phyloP scores from a whole-genome alignment of 441 rosid species.

The Populus hybrid region DNA sequence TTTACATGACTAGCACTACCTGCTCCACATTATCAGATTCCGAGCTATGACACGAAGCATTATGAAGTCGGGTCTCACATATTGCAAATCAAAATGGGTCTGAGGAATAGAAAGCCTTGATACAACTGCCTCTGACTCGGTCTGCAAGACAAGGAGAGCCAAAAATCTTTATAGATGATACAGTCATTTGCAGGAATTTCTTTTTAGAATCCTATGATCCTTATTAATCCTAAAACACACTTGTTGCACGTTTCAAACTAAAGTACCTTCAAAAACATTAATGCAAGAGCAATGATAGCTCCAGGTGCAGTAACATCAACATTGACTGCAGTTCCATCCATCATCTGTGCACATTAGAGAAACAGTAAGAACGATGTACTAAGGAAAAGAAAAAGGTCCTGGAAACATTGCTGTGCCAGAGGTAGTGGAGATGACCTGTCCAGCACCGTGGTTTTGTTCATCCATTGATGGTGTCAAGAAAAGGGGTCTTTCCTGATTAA shows the following conservation, averaged over 20 bases:
- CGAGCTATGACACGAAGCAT: conserved; percentile 98
- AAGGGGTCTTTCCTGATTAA: conserved; percentile 67
- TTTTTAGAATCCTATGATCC: background rate
- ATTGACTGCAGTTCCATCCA: conserved; percentile 76
- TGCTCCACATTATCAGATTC: conserved; percentile 95
- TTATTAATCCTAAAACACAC: background rate
- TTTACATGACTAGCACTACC: conserved; percentile 40
- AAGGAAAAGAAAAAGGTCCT: background rate
- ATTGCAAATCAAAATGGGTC: conserved; percentile 79
- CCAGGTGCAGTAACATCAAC: conserved; percentile 99
- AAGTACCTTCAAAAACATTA: conserved; percentile 88
- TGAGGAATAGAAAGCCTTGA: conserved; percentile 85
- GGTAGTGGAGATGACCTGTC: conserved; percentile 56
- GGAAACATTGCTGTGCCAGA: background rate
- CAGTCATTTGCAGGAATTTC: background rate
- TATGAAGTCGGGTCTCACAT: conserved; percentile 96
- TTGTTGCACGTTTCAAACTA: background rate
- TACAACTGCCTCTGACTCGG: conserved; percentile 74
- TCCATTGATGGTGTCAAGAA: conserved; percentile 48
- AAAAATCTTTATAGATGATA: conserved; percentile 8
- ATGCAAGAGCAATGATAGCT: conserved; percentile 81
- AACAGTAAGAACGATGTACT: conserved; percentile 12
- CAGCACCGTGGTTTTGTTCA: conserved; percentile 61
- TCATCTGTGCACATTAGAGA: conserved; percentile 47
- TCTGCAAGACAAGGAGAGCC: conserved; percentile 46